Evolutionary conservation across 306 rosid genomes (phyloP), one percentile per base, ranked within the genome.

Genomic region (Cucurbita moschata): DNA sequence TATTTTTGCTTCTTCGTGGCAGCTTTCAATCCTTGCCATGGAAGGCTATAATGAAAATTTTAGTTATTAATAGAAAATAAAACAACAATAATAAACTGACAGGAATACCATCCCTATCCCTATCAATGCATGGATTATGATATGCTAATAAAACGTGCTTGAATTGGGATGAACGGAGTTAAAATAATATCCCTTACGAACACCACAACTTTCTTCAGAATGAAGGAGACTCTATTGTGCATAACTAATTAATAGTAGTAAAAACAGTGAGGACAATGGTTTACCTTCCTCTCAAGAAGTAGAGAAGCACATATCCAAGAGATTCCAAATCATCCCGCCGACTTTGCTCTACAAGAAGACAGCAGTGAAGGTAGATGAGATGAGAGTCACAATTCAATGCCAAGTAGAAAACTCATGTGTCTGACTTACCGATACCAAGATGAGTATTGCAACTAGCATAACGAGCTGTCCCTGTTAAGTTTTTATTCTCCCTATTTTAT

Each of bases 371-470:
- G 54, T 69, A 43, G 46, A 21, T 47, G 50, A 71, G 72, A 30
- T 21, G 42, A 59, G 21, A 40, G 16, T 77, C 75, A 51, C 11
- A 19, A 57, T 63, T 54, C 53, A 23, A 43, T n/a, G 44, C 2
- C 42, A 40, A 70, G 72, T 64, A 77, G 75, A 59, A 76, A 78
- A 57, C 75, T 71, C 46, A 15, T 13, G 16, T 3, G 47, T 35
- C 61, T 58, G 19, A 73, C 92, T 83, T 89, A 91, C 99, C 99
- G 50, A 95, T 91, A 75, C 99, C 97, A 81, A 91, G 97, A 75
- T 95, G 99, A 70, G 99, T 91, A 83, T 95, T 95, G 86, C 97
- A 91, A 82, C 99, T 95, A 59, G 99, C 99, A 87, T 91, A 95
- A 37, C 97, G 92, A 26, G 96, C 97, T 74, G 97, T 92, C 72